Evolutionary conservation across 306 rosid genomes (phyloP).

Genomic region (Lathyrus oleraceus): DNA sequence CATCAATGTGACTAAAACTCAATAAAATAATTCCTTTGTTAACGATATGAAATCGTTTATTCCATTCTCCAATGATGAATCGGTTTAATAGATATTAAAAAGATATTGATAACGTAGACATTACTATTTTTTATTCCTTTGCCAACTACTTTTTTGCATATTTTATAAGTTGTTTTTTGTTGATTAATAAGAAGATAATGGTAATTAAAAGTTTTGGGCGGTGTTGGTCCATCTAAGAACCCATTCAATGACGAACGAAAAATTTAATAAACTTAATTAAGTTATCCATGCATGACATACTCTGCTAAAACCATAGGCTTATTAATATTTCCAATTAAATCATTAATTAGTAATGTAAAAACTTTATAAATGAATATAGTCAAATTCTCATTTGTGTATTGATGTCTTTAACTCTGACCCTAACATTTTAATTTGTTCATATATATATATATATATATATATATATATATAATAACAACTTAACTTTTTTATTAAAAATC

Average conservation of each 20-base stretch:
- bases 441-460: too few relatives aligned
- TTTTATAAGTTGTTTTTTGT: conserved; percentile 23
- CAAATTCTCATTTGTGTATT: too few relatives aligned
- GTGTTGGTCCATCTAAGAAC: conserved; percentile 29
- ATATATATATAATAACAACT: too few relatives aligned
- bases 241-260: conserved; percentile 4
- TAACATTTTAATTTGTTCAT: too few relatives aligned
- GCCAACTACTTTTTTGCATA: conserved; percentile 15
- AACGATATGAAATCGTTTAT: conserved; percentile 21
- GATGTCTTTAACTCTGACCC: too few relatives aligned
- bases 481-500: too few relatives aligned
- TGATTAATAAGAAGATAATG: conserved; percentile 31
- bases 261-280: neutral
- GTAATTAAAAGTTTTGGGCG: conserved; percentile 36
- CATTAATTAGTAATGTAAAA: too few relatives aligned
- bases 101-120: neutral
- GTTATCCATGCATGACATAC: neutral
- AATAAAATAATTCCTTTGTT: neutral
- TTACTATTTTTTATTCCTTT: conserved; percentile 14
- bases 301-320: neutral
- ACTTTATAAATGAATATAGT: too few relatives aligned
- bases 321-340: too few relatives aligned
- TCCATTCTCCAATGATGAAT: conserved; percentile 25
- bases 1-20: conserved; percentile 42
- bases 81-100: conserved; percentile 8